phyloP scores from a whole-genome alignment of 2,329 filamentous ascomycete genomes.

The Zopfia rhizophila region DNA sequence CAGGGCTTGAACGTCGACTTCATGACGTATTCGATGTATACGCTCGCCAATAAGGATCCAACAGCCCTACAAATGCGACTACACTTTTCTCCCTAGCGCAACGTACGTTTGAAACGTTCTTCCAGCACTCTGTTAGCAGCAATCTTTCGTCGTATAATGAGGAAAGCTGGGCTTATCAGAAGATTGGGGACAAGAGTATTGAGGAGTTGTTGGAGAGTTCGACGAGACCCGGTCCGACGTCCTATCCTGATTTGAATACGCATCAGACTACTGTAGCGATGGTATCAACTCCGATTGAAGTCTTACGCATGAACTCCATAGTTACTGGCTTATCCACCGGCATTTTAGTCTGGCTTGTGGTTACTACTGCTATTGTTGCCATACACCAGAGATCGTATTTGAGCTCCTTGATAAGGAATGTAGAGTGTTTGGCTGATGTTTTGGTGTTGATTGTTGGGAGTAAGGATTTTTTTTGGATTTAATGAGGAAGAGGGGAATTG shows the following conservation, averaged over 20 bases:
- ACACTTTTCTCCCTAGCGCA: slow-evolving; percentile 24
- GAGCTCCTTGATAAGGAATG: neutral
- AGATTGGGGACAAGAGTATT: slow-evolving; percentile 29
- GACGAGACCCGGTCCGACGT: too few relatives aligned
- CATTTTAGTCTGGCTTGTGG: slow-evolving; percentile 18
- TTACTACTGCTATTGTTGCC: slow-evolving; percentile 14
- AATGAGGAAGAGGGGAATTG: slow-evolving; percentile 1
- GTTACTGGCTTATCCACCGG: slow-evolving; percentile 21
- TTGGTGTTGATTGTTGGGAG: slow-evolving; percentile 20
- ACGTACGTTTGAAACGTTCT: slow-evolving; percentile 40
- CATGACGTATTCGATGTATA: slow-evolving; percentile 25
- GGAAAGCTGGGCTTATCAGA: slow-evolving; percentile 30
- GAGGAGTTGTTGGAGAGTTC: neutral
- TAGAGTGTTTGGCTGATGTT: slow-evolving; percentile 22
- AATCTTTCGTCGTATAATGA: slow-evolving; percentile 27
- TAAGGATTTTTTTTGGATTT: slow-evolving; percentile 14
- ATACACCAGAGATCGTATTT: slow-evolving; percentile 16
- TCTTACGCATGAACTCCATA: slow-evolving; percentile 12
- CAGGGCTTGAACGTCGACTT: slow-evolving; percentile 22
- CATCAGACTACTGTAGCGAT: slow-evolving; percentile 2
- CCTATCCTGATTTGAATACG: neutral
- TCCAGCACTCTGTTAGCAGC: slow-evolving; percentile 41
- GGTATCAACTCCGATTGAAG: slow-evolving; percentile 12
- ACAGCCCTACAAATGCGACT: slow-evolving; percentile 22
- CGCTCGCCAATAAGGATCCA: slow-evolving; percentile 29